A percentile compares a stretch with the other conserved stretches of the same genome.
These are phyloP conservation scores for Bodo saltans DNA, from an alignment of 78 protist species.

Conservation along the genomic window DNA sequence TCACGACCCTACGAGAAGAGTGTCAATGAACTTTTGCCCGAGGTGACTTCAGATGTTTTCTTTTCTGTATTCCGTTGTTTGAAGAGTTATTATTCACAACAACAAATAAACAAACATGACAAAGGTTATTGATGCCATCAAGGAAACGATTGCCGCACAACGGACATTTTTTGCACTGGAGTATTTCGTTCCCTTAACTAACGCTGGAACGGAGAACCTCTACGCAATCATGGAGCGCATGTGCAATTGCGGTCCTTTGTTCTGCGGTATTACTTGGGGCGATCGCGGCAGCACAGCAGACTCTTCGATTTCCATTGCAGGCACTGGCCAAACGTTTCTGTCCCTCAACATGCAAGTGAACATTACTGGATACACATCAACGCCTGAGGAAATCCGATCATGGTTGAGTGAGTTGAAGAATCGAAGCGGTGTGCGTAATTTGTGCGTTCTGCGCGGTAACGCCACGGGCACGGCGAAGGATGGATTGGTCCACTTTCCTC, in stretches of 20 bases:
- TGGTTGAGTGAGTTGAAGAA: constrained; percentile 56
- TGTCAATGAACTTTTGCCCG: too few species aligned
- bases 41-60: too few species aligned
- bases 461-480: constrained; percentile 66
- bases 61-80: too few species aligned
- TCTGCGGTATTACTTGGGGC: constrained; percentile 83
- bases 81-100: too few species aligned
- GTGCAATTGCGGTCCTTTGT: constrained; percentile 51
- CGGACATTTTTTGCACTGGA: constrained; percentile 53
- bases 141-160: neutral
- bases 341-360: constrained; percentile 79
- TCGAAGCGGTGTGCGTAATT: constrained; percentile 78
- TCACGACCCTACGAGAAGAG: too few species aligned
- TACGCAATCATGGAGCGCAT: constrained; percentile 50
- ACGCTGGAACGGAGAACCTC: constrained; percentile 49
- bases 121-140: constrained; percentile 31
- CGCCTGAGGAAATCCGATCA: constrained; percentile 35
- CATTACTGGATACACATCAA: constrained; percentile 81
- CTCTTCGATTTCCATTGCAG: constrained; percentile 41
- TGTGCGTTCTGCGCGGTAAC: constrained; percentile 86
- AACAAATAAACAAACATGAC: too few species aligned
- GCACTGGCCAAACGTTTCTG: constrained; percentile 45
- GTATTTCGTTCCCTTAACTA: constrained; percentile 68
- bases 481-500: constrained; percentile 62
- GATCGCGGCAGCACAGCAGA: constrained; percentile 31